These are phyloP conservation scores for Carex arenaria DNA, from an alignment of 202 grass and related monocot genomes.

Conservation along the genomic window DNA sequence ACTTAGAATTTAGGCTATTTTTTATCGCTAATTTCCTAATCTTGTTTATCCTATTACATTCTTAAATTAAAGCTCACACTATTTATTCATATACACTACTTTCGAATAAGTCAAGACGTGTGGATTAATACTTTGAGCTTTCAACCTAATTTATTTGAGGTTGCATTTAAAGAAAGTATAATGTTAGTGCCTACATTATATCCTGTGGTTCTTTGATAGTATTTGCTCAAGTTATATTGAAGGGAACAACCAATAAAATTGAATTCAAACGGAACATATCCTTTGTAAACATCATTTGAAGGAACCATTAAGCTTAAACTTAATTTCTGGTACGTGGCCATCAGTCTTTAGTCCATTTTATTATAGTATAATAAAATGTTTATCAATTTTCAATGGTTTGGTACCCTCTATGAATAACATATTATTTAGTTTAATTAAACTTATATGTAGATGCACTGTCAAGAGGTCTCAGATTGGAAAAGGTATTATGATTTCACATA, in stretches of 20 bases:
- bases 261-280: background rate
- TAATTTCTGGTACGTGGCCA: too few relatives aligned
- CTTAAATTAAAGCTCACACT: background rate
- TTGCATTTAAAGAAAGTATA: too few relatives aligned
- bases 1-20: too few relatives aligned
- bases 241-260: background rate
- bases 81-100: background rate
- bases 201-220: background rate
- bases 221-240: background rate
- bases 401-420: too few relatives aligned
- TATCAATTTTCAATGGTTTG: too few relatives aligned
- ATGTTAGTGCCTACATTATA: background rate
- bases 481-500: too few relatives aligned
- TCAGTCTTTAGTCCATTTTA: background rate
- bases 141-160: background rate
- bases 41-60: constrained; percentile 3
- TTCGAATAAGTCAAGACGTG: background rate
- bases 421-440: too few relatives aligned
- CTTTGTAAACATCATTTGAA: background rate
- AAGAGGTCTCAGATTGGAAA: too few relatives aligned
- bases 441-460: too few relatives aligned
- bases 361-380: too few relatives aligned
- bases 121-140: background rate
- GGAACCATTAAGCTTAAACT: background rate
- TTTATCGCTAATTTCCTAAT: constrained; percentile 57